These are phyloP conservation scores for Phytophthora chlamydospora DNA, from an alignment of 352 stramenopile species.

Conservation along the genomic window DNA sequence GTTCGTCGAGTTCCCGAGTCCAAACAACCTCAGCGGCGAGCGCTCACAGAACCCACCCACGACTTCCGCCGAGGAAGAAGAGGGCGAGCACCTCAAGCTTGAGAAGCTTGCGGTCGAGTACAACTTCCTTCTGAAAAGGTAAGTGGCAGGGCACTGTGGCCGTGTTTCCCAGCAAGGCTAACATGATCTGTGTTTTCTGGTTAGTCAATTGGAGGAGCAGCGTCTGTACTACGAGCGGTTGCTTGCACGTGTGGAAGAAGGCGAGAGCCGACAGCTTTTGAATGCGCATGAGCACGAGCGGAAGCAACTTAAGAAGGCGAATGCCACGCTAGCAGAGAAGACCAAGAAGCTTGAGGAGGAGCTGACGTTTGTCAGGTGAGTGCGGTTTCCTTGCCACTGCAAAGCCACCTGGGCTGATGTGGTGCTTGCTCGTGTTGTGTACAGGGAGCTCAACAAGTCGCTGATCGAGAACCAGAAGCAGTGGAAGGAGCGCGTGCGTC, in stretches of 20 bases:
- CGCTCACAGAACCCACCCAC: conserved; percentile 69
- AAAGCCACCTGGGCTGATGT: conserved; percentile 3
- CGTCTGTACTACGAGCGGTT: conserved; percentile 92
- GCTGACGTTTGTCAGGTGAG: conserved; percentile 78
- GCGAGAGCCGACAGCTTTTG: conserved; percentile 56
- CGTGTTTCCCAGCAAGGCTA: neutral
- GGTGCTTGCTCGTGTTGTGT: conserved; percentile 7
- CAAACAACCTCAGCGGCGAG: conserved; percentile 71
- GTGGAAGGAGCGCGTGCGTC: conserved; percentile 82
- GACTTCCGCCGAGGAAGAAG: conserved; percentile 87
- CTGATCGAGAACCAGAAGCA: conserved; percentile 90
- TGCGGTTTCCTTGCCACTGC: neutral
- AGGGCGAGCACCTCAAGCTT: conserved; percentile 94
- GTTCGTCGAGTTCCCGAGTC: conserved; percentile 95
- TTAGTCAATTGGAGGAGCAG: conserved; percentile 95
- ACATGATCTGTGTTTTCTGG: neutral
- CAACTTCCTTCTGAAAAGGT: conserved; percentile 96
- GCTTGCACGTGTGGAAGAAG: conserved; percentile 66
- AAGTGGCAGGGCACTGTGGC: neutral
- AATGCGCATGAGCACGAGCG: conserved; percentile 77
- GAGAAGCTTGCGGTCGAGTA: conserved; percentile 96
- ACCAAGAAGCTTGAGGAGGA: conserved; percentile 84
- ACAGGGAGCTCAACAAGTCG: conserved; percentile 86
- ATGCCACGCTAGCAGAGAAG: conserved; percentile 66
- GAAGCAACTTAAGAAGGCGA: conserved; percentile 81